A percentile compares a stretch with the other conserved stretches of the same genome.
Conservation (phyloP, 805 yeast genomes). For the Sungouiozyma ichnusensis region DNA sequence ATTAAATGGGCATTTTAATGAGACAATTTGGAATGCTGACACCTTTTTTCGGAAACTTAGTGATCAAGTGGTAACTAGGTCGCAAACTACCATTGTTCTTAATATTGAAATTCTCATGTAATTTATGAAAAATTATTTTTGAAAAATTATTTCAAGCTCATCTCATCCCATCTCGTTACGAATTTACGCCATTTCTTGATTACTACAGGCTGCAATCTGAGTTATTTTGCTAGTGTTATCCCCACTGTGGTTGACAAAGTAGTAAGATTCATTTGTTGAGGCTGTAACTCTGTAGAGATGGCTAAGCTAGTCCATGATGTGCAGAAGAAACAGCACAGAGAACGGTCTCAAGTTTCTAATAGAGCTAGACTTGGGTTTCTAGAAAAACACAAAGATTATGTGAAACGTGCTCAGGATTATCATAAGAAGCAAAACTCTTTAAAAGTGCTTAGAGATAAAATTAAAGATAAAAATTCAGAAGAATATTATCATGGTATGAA, state of each 20-base stretch:
- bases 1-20: not conserved
- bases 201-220: too few species aligned
- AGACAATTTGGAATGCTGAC: too few species aligned
- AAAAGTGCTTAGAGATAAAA: conserved; percentile 64
- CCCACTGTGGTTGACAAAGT: too few species aligned
- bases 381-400: conserved; percentile 86
- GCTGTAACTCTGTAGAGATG: conserved; percentile 32
- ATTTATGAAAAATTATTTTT: not conserved
- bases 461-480: conserved; percentile 73
- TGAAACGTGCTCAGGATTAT: conserved; percentile 56
- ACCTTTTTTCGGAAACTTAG: too few species aligned
- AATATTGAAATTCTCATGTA: not conserved
- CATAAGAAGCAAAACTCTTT: conserved; percentile 50
- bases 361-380: conserved; percentile 72
- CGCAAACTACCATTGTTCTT: too few species aligned
- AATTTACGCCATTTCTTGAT: not conserved
- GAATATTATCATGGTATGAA: conserved; percentile 96
- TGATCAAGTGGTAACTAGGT: too few species aligned
- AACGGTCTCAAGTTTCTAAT: conserved; percentile 75
- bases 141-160: conserved; percentile 4
- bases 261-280: not conserved
- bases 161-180: conserved; percentile 1
- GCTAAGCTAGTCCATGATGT: conserved; percentile 77
- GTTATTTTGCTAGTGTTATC: too few species aligned
- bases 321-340: conserved; percentile 93